Evolutionary conservation across 2,329 filamentous ascomycete species (phyloP).

Genomic region (Cercospora sp.): DNA sequence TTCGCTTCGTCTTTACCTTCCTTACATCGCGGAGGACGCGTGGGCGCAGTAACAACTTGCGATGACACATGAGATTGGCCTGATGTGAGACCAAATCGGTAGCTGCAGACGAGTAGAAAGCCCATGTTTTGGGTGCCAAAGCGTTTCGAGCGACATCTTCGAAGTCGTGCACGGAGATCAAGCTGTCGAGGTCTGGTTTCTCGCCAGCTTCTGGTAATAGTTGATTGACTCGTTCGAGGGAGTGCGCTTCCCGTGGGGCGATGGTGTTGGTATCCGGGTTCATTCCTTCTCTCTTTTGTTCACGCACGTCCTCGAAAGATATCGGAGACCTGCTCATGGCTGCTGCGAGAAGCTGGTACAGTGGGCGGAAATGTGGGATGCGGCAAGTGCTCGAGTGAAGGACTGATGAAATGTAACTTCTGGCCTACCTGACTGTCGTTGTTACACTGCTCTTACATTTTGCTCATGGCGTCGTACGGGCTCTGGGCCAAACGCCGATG

Average conservation of each 20-base stretch:
- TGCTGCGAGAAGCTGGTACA: neutral
- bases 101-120: constrained; percentile 51
- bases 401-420: neutral
- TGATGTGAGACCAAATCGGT: constrained; percentile 50
- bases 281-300: constrained; percentile 12
- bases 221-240: constrained; percentile 12
- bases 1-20: constrained; percentile 38
- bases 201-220: constrained; percentile 28
- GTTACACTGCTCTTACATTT: neutral
- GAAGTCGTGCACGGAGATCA: constrained; percentile 52
- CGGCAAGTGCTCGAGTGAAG: neutral
- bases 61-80: constrained; percentile 44
- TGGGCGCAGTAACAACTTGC: constrained; percentile 50
- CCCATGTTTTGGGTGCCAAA: constrained; percentile 41
- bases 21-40: constrained; percentile 48
- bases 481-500: neutral
- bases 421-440: neutral
- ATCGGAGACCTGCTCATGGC: neutral
- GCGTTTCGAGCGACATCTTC: constrained; percentile 43
- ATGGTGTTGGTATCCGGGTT: constrained; percentile 15
- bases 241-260: constrained; percentile 1
- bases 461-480: neutral
- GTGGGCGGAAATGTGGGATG: neutral
- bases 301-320: neutral
- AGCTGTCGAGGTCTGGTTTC: constrained; percentile 49